Evolutionary conservation across 2,329 filamentous ascomycete genomes (phyloP).

Genomic region (Phialocephala sp.): DNA sequence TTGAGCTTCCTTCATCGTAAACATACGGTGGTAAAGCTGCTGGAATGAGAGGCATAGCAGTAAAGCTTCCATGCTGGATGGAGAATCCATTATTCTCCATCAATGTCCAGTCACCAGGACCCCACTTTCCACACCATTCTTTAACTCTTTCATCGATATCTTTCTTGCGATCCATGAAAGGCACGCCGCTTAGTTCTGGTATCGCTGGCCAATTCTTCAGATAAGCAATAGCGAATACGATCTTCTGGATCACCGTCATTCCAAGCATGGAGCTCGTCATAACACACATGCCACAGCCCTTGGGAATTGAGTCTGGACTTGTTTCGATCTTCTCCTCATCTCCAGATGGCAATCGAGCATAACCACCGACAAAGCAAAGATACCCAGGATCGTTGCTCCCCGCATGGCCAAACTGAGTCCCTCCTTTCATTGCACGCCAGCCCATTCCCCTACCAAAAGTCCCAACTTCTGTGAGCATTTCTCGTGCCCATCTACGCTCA

Average conservation of each 20-base stretch:
- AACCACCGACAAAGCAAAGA: constrained; percentile 20
- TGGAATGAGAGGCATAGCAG: constrained; percentile 13
- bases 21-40: constrained; percentile 16
- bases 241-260: constrained; percentile 7
- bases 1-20: constrained; percentile 19
- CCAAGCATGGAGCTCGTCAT: constrained; percentile 25
- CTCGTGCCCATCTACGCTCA: constrained; percentile 15
- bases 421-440: constrained; percentile 19
- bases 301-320: not conserved
- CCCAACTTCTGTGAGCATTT: constrained; percentile 25
- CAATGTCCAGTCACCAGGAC: constrained; percentile 8
- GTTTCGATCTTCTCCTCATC: not conserved
- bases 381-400: constrained; percentile 25
- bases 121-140: constrained; percentile 17
- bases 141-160: not conserved
- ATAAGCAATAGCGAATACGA: constrained; percentile 18
- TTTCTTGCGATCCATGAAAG: constrained; percentile 10
- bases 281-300: constrained; percentile 19
- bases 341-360: constrained; percentile 7
- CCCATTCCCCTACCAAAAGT: constrained; percentile 16
- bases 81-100: not conserved
- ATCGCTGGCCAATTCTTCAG: constrained; percentile 16
- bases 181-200: not conserved
- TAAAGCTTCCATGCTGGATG: constrained; percentile 1
- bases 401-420: constrained; percentile 17